Conservation (phyloP, 495 filamentous ascomycete species). For the Trichoderma parareesei region DNA sequence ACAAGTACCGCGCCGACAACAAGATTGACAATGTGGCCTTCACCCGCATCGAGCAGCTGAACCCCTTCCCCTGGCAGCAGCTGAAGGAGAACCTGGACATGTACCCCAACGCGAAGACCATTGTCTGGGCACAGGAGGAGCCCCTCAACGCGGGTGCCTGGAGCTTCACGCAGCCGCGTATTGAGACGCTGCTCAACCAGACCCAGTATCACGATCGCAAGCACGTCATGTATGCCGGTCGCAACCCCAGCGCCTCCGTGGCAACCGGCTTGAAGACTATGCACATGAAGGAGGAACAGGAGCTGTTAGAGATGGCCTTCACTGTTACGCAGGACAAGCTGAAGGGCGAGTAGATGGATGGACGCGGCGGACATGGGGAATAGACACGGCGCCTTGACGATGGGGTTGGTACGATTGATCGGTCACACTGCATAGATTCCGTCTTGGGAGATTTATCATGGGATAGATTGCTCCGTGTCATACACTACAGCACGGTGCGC, state of each 20-base stretch:
- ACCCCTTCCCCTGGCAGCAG: slow-evolving; percentile 98
- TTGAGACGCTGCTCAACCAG: slow-evolving; percentile 89
- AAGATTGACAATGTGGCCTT: slow-evolving; percentile 82
- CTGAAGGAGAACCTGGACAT: slow-evolving; percentile 89
- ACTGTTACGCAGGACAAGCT: slow-evolving; percentile 56
- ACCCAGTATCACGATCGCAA: slow-evolving; percentile 85
- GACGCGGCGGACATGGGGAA: too few relatives aligned
- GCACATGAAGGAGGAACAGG: slow-evolving; percentile 90
- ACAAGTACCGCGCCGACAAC: slow-evolving; percentile 82
- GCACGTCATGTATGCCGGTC: slow-evolving; percentile 94
- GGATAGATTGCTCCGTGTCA: too few relatives aligned
- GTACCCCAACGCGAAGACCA: slow-evolving; percentile 94
- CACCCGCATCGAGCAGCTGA: slow-evolving; percentile 91
- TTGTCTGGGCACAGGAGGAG: slow-evolving; percentile 96
- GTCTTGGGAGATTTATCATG: too few relatives aligned
- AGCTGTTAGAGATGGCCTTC: slow-evolving; percentile 70
- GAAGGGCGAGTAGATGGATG: slow-evolving; percentile 51
- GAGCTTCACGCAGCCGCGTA: slow-evolving; percentile 89
- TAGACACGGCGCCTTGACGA: too few relatives aligned
- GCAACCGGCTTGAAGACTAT: slow-evolving; percentile 84
- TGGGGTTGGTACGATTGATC: too few relatives aligned
- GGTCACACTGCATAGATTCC: too few relatives aligned
- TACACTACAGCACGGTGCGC: too few relatives aligned
- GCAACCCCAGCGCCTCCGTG: slow-evolving; percentile 80
- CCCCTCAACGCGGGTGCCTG: slow-evolving; percentile 94